Evolutionary conservation across 2,329 filamentous ascomycete species (phyloP).

Genomic region (Pseudophaeomoniella oleicola): DNA sequence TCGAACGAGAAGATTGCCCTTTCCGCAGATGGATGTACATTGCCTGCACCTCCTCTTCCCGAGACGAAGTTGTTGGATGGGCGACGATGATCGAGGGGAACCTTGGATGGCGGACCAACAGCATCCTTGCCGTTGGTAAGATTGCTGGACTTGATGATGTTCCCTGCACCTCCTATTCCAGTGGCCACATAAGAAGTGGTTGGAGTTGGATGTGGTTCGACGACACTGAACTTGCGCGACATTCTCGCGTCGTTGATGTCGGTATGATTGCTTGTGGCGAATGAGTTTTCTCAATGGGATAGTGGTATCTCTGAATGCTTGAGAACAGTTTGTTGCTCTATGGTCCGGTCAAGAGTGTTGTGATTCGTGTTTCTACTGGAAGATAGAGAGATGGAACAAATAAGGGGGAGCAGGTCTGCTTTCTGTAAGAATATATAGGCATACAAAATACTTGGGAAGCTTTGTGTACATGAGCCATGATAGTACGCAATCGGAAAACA

Average conservation of each 20-base stretch:
- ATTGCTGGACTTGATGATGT: constrained; percentile 36
- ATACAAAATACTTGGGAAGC: background rate
- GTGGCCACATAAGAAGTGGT: constrained; percentile 31
- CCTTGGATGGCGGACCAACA: constrained; percentile 32
- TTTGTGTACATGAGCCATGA: background rate
- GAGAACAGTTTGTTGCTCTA: background rate
- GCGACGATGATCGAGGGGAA: constrained; percentile 24
- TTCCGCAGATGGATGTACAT: constrained; percentile 34
- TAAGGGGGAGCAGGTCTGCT: background rate
- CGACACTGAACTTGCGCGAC: constrained; percentile 17
- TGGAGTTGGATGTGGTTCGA: constrained; percentile 45
- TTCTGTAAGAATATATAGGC: background rate
- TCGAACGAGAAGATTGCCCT: constrained; percentile 53
- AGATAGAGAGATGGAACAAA: no score
- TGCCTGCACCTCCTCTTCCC: constrained; percentile 42
- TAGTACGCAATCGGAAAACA: background rate
- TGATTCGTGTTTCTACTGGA: no score
- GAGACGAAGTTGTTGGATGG: constrained; percentile 24
- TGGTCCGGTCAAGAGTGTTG: no score
- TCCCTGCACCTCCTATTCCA: constrained; percentile 45
- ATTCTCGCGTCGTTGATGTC: background rate
- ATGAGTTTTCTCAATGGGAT: no score
- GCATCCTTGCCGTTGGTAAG: constrained; percentile 31
- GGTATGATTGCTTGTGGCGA: no score
- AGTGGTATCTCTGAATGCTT: background rate